Percentiles rank a stretch among this genome's conserved stretches.
Evolutionary conservation across 2,329 filamentous ascomycete genomes (phyloP).

Genomic region (Aspergillus hiratsukae): DNA sequence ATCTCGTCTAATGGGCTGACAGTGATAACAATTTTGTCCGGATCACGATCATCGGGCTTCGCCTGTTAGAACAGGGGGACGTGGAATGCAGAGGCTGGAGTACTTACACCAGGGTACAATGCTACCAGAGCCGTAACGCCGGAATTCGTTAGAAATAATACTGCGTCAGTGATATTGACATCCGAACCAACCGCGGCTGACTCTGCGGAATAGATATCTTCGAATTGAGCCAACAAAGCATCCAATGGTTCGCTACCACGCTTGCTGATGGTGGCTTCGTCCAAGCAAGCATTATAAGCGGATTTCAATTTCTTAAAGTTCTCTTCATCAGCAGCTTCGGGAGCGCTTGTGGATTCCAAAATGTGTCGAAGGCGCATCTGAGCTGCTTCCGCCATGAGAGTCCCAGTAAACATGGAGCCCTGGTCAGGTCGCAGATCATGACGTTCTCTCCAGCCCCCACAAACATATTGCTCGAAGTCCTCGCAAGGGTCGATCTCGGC

Average conservation of each 20-base stretch:
- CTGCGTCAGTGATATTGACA: conserved; percentile 30
- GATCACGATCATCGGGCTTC: conserved; percentile 51
- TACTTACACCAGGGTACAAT: conserved; percentile 30
- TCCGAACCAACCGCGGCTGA: conserved; percentile 20
- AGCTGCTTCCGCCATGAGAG: conserved; percentile 58
- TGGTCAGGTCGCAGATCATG: conserved; percentile 65
- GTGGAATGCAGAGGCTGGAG: background rate
- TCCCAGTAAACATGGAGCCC: conserved; percentile 56
- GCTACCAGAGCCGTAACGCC: conserved; percentile 34
- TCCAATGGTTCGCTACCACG: conserved; percentile 55
- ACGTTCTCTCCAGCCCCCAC: conserved; percentile 60
- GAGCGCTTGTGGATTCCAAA: conserved; percentile 48
- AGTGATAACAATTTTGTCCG: conserved; percentile 49
- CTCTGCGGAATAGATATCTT: conserved; percentile 41
- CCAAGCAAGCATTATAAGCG: conserved; percentile 62
- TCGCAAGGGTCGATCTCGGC: conserved; percentile 62
- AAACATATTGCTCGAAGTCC: conserved; percentile 65
- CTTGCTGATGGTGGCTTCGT: conserved; percentile 54
- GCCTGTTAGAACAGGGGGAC: conserved; percentile 7
- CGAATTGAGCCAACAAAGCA: conserved; percentile 52
- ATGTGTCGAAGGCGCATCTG: conserved; percentile 59
- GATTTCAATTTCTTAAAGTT: conserved; percentile 65
- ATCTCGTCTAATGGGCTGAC: conserved; percentile 44
- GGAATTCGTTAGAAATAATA: conserved; percentile 34
- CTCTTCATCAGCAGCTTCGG: conserved; percentile 28